Percentiles rank a stretch among this genome's conserved stretches.
Evolutionary conservation across 768 basidiomycete genomes (phyloP).

Genomic region (Lepiota subincarnata): DNA sequence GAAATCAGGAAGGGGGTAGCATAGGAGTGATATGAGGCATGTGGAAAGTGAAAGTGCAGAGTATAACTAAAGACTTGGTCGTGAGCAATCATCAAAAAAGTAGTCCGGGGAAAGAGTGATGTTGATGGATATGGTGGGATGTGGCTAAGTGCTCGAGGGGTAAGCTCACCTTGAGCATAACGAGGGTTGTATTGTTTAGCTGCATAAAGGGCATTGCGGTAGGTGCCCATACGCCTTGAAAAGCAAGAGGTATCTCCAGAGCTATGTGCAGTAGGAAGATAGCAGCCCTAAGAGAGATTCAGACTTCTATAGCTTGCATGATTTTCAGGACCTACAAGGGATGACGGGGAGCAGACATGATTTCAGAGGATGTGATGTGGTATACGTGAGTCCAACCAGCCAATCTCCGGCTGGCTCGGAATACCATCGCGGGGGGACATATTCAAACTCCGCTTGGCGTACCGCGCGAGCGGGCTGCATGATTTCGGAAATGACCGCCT

Average conservation of each 20-base stretch:
- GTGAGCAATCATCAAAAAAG: not conserved
- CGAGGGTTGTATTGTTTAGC: constrained; percentile 77
- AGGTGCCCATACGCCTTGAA: constrained; percentile 72
- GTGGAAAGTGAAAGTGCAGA: constrained; percentile 56
- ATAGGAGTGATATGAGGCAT: constrained; percentile 60
- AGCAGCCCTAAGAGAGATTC: constrained; percentile 27
- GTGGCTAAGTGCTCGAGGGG: not conserved
- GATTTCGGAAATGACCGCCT: too few species aligned
- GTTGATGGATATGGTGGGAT: too few species aligned
- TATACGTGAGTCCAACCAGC: too few species aligned
- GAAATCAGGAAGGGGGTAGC: constrained; percentile 73
- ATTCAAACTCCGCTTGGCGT: too few species aligned
- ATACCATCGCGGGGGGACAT: too few species aligned
- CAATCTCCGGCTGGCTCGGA: too few species aligned
- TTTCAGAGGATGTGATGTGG: not conserved
- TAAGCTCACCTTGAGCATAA: constrained; percentile 64
- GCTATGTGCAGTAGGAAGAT: constrained; percentile 80
- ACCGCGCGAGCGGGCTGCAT: too few species aligned
- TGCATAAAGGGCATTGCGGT: constrained; percentile 66
- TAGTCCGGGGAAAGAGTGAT: not conserved
- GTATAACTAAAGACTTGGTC: constrained; percentile 49
- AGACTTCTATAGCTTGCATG: not conserved
- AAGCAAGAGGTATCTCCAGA: constrained; percentile 70
- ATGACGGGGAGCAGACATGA: constrained; percentile 2
- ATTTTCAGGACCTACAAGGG: not conserved